Evolutionary conservation across 176 grass and related monocot genomes (phyloP).

Genomic region (Zoysia japonica): DNA sequence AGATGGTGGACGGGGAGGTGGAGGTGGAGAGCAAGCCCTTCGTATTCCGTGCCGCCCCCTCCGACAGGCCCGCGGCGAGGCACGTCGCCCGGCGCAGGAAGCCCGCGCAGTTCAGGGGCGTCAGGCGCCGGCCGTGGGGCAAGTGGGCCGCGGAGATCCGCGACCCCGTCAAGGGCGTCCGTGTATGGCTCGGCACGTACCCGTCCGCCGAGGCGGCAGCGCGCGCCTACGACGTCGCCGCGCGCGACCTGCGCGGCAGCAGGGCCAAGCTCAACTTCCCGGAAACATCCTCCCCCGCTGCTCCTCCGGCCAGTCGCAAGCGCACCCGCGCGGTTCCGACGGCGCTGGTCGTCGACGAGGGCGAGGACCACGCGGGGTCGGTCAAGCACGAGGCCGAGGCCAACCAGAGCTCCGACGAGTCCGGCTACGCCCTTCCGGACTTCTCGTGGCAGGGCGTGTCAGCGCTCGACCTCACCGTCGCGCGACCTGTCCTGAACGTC

Average conservation of each 20-base stretch:
- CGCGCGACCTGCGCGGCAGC: slow-evolving; percentile 59
- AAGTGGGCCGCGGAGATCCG: slow-evolving; percentile 95
- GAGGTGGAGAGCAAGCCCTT: slow-evolving; percentile 49
- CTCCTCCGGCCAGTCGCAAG: neutral
- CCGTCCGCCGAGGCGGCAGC: slow-evolving; percentile 72
- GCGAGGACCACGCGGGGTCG: neutral
- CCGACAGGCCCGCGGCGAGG: neutral
- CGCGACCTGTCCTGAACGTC: neutral
- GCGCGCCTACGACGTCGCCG: slow-evolving; percentile 65
- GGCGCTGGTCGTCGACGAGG: neutral
- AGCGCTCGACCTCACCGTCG: neutral
- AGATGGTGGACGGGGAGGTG: slow-evolving; percentile 21
- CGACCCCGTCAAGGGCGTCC: slow-evolving; percentile 84
- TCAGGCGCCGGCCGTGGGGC: slow-evolving; percentile 78
- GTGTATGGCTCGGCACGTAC: slow-evolving; percentile 92
- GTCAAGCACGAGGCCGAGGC: slow-evolving; percentile 31
- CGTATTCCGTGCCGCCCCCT: neutral
- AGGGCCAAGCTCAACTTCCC: slow-evolving; percentile 90
- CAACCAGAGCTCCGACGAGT: slow-evolving; percentile 3
- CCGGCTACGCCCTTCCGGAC: slow-evolving; percentile 40
- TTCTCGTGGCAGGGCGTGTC: slow-evolving; percentile 59
- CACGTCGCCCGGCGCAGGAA: neutral
- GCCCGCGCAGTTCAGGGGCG: slow-evolving; percentile 53
- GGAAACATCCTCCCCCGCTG: neutral
- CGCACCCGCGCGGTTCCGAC: neutral